Conservation (phyloP, 768 basidiomycete genomes). For the Kwoniella sp. region DNA sequence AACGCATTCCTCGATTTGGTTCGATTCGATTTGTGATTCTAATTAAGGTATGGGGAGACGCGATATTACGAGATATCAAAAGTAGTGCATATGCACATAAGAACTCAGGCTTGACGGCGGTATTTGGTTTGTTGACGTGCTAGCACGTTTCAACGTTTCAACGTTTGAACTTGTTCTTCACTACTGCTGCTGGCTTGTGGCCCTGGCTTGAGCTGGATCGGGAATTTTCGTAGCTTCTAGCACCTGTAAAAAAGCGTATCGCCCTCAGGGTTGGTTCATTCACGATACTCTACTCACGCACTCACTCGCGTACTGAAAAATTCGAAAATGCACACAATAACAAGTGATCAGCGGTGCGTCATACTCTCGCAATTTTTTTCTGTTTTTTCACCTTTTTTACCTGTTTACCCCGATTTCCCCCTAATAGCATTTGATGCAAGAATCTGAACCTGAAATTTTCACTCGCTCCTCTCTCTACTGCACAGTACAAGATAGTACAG, state of each 20-base stretch:
- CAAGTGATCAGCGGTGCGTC: not conserved
- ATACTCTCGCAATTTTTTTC: not conserved
- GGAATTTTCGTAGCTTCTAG: not conserved
- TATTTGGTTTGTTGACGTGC: slow-evolving; percentile 3
- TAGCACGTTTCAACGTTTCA: slow-evolving; percentile 1
- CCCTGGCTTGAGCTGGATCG: not conserved
- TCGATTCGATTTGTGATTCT: no score
- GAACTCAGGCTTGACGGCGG: no score
- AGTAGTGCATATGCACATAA: no score
- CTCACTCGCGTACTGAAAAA: not conserved
- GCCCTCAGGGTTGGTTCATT: not conserved
- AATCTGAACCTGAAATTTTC: not conserved
- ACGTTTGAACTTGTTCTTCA: no score
- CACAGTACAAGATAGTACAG: no score
- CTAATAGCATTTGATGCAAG: no score
- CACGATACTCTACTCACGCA: no score
- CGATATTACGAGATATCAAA: no score
- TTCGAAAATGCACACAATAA: not conserved
- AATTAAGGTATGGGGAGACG: no score
- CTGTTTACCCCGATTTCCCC: not conserved
- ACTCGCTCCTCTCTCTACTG: not conserved
- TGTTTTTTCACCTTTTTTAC: no score
- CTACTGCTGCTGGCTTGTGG: no score
- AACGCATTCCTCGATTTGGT: no score
- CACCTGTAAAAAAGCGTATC: not conserved